A percentile compares a stretch with the other conserved stretches of the same genome.
Conservation (phyloP, 192 early-diverging fungal species). For the Chytriomyces sp. region DNA sequence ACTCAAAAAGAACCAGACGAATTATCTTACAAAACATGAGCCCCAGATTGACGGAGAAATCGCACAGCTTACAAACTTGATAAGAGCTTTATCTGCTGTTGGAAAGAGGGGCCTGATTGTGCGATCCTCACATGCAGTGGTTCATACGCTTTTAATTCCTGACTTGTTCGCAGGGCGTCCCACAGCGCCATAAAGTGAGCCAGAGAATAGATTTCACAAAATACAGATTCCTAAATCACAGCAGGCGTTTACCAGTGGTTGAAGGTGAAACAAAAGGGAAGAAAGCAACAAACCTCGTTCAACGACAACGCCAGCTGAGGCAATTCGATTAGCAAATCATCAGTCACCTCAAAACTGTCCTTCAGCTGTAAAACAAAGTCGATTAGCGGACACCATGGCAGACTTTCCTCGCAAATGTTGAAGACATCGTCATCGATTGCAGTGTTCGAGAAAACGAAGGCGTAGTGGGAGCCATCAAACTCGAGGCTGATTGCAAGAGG, state of each 20-base stretch:
- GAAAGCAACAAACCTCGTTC: neutral
- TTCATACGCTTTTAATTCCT: neutral
- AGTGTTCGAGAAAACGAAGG: neutral
- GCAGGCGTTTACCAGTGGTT: neutral
- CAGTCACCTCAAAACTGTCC: neutral
- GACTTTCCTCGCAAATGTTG: neutral
- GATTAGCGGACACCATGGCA: neutral
- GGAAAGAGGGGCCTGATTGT: neutral
- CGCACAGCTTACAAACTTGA: conserved; percentile 2
- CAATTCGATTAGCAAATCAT: neutral
- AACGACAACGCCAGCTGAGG: neutral
- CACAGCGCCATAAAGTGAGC: neutral
- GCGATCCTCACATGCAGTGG: neutral
- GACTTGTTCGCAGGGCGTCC: neutral
- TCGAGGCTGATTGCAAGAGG: neutral
- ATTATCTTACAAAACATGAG: no score
- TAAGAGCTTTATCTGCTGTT: neutral
- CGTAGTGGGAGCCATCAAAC: neutral
- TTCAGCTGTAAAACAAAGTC: neutral
- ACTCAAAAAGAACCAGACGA: no score
- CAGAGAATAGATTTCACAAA: neutral
- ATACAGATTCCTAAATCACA: neutral
- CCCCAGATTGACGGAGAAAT: no score
- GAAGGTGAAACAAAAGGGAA: neutral
- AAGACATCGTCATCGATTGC: neutral